Conservation (phyloP, 2,329 filamentous ascomycete genomes). For the Beauveria caledonica region DNA sequence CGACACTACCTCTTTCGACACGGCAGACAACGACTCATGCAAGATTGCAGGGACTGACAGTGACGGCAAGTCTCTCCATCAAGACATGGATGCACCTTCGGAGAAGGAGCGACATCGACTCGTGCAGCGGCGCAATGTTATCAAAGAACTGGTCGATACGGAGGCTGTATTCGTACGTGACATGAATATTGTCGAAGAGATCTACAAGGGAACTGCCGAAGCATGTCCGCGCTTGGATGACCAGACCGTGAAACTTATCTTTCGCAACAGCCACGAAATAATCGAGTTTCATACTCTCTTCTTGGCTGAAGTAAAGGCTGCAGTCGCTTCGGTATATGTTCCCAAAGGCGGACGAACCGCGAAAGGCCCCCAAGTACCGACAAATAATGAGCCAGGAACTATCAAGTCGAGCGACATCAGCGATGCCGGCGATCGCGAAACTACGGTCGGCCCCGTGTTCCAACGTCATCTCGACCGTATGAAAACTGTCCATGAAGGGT, state of each 20-base stretch:
- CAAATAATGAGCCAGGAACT: conserved; percentile 32
- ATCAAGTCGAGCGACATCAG: conserved; percentile 33
- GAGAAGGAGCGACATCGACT: conserved; percentile 62
- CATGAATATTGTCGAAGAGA: conserved; percentile 95
- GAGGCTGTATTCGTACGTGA: conserved; percentile 87
- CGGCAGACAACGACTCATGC: conserved; percentile 31
- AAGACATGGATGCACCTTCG: conserved; percentile 34
- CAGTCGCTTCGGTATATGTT: conserved; percentile 70
- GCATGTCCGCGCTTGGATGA: conserved; percentile 70
- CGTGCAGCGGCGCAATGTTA: conserved; percentile 70
- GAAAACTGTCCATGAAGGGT: conserved; percentile 53
- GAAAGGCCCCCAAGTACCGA: conserved; percentile 33
- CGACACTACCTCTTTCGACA: conserved; percentile 37
- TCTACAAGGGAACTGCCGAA: conserved; percentile 89
- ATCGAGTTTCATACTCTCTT: conserved; percentile 79
- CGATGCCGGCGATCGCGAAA: conserved; percentile 45
- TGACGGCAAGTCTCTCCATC: conserved; percentile 23
- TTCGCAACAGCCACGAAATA: conserved; percentile 87
- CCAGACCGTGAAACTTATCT: conserved; percentile 82
- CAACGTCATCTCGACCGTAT: conserved; percentile 50
- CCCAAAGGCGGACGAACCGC: conserved; percentile 43
- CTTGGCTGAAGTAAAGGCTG: conserved; percentile 70
- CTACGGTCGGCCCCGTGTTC: conserved; percentile 46
- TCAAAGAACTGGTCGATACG: conserved; percentile 89
- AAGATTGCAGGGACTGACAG: conserved; percentile 29